Evolutionary conservation across 2,329 filamentous ascomycete species (phyloP), one percentile per base, ranked within the genome.

Genomic region (Sphaceloma murrayae): DNA sequence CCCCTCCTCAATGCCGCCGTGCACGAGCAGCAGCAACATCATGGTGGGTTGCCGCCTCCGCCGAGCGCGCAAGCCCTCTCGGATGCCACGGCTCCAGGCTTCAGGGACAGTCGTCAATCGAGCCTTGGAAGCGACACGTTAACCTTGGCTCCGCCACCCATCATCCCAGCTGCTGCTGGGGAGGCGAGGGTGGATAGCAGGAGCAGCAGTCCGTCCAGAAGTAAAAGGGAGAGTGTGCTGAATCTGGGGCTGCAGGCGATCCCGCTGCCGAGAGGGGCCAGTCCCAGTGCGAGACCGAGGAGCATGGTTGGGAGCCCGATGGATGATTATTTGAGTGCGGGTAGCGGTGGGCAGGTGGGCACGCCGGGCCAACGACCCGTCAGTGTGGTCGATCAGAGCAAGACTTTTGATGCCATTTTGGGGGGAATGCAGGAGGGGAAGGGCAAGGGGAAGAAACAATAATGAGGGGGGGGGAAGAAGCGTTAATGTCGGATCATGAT

Each of bases 321-420:
- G 17, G 34, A 38, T 24, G 34, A 46, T 33, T 27, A 30, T 24
- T 30, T 40, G 24, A 17, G 24, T 9, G 14, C 22, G 8, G 36
- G 36, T 9, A 16, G 19, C 14, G 36, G 36, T 14, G 36, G 24
- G 36, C 22, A 18, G 7, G 10, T 16, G 9, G 42, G 30, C 8
- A 45, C 29, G 18, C 42, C 42, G 2, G 42, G 49, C 8, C 54
- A 57, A 26, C 47, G 58, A 29, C 56, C 57, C 22, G 49, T 52
- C 19, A 63, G 51, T 34, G 34, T 43, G 32, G 56, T 60, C 5
- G 58, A 62, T 50, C 42, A 65, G 11, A 66, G 48, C 45, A 68
- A 67, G 57, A 72, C 68, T 1, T 72, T 72, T 50, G 68, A 72
- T 53, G 62, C 62, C 11, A 70, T 72, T 34, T 49, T 71, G n/a